phyloP scores from a whole-genome alignment of 2,329 filamentous ascomycete genomes.

The Pseudopyricularia cyperi region DNA sequence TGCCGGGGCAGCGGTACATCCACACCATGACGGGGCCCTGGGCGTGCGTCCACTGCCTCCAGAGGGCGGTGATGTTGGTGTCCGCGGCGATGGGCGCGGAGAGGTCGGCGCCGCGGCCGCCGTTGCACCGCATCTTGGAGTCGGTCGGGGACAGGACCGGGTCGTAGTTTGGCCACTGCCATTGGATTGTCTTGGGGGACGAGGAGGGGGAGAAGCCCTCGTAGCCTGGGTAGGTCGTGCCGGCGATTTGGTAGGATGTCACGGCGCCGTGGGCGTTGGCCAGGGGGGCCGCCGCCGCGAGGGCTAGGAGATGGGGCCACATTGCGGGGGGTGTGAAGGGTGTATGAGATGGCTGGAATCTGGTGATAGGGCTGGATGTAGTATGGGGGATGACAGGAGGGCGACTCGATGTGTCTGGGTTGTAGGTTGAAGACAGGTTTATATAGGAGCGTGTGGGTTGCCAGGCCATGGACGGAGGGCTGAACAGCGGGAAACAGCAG shows the following conservation, averaged over 20 bases:
- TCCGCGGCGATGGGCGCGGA: conserved; percentile 33
- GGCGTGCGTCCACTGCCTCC: conserved; percentile 44
- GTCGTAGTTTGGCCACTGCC: conserved; percentile 45
- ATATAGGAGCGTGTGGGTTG: too few species aligned
- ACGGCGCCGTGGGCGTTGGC: conserved; percentile 21
- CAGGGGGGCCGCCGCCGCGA: conserved; percentile 8
- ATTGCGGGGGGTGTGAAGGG: conserved; percentile 4
- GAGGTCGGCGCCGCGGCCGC: conserved; percentile 32
- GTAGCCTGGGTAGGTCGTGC: conserved; percentile 18
- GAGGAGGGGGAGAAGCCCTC: conserved; percentile 34
- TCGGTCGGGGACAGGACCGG: conserved; percentile 35
- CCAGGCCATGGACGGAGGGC: too few species aligned
- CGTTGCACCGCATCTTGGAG: conserved; percentile 41
- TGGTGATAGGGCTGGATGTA: too few species aligned
- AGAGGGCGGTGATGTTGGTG: conserved; percentile 31
- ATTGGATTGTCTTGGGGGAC: conserved; percentile 38
- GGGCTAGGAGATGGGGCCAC: conserved; percentile 6
- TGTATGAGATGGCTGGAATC: background rate
- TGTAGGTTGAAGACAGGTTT: background rate
- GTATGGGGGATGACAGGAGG: too few species aligned
- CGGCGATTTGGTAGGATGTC: conserved; percentile 15
- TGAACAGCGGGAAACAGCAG: too few species aligned
- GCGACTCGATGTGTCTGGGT: too few species aligned
- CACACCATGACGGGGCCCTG: conserved; percentile 48
- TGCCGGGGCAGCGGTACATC: conserved; percentile 37